Evolutionary conservation across 2,329 filamentous ascomycete genomes (phyloP).

Genomic region (Claviceps fusiformis): DNA sequence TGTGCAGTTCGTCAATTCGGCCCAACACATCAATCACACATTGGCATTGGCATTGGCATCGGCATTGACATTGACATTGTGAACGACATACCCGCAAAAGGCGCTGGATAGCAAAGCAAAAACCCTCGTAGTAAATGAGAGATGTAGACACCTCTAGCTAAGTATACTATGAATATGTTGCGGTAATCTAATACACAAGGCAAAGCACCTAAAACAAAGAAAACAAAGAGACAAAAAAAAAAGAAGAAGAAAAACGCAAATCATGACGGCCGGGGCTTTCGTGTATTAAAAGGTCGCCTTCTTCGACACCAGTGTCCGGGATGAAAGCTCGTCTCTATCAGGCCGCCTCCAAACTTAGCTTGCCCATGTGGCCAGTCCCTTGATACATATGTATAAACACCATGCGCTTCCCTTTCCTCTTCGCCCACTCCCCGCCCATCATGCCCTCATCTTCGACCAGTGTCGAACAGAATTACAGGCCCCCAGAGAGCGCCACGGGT

Average conservation of each 20-base stretch:
- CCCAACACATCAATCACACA: no score
- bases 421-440: background rate
- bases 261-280: background rate
- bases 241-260: background rate
- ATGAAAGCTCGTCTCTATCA: constrained; percentile 1
- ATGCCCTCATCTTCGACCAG: background rate
- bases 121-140: no score
- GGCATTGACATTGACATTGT: background rate
- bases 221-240: background rate
- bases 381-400: background rate
- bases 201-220: background rate
- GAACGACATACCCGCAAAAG: no score
- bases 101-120: no score
- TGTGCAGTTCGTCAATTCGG: no score
- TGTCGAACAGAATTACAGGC: background rate
- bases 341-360: background rate
- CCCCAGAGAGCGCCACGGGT: background rate
- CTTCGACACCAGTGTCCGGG: background rate
- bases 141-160: background rate
- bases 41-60: no score
- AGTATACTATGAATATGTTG: background rate
- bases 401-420: background rate
- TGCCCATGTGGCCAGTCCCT: background rate
- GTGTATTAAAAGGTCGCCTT: background rate
- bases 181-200: constrained; percentile 15